Evolutionary conservation across 2,329 filamentous ascomycete genomes (phyloP), one percentile per base, ranked within the genome.

Genomic region (Colletotrichum sp.): DNA sequence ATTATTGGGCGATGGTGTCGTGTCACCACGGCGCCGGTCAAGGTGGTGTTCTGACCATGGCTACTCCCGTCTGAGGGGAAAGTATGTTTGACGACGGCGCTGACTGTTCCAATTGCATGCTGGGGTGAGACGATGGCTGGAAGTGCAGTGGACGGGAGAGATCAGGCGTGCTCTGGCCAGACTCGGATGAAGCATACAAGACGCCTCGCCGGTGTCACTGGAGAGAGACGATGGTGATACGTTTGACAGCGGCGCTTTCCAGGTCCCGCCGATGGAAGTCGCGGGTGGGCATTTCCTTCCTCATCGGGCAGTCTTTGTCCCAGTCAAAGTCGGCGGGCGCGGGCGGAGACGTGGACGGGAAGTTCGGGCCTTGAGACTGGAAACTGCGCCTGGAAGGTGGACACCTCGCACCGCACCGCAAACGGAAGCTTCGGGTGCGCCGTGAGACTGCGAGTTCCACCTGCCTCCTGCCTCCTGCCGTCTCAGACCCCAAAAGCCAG

Each of bases 401-500:
- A 52, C 44, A 52, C 44, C 44, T 52, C n/a, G n/a, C 44, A 52
- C 44, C 44, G 44, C 24, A 36, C 68, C 24, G 74, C 44, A 73
- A 65, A 68, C 59, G 74, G 74, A 76, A 69, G 34, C 64, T 28
- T 62, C 74, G 74, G 65, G 15, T 68, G 64, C 15, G 65, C 65
- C 73, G 64, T 73, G 44, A 39, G 44, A 52, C n/a, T n/a, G 44
- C 12, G 44, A 22, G 44, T 52, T n/a, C 44, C 44, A 13, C 44
- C n/a, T 52, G 44, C 44, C 44, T 52, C 44, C n/a, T 52, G 44
- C 44, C 44, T 52, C 44, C 44, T 22, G 44, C 44, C 44, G 44
- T 52, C 44, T 13, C 44, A 52, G 44, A n/a, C n/a, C n/a, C n/a
- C n/a, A n/a, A n/a, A n/a, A n/a, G n/a, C n/a, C n/a, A n/a, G n/a